Evolutionary conservation across 148 eudicot species (phyloP).

Genomic region (Rheum nobile): DNA sequence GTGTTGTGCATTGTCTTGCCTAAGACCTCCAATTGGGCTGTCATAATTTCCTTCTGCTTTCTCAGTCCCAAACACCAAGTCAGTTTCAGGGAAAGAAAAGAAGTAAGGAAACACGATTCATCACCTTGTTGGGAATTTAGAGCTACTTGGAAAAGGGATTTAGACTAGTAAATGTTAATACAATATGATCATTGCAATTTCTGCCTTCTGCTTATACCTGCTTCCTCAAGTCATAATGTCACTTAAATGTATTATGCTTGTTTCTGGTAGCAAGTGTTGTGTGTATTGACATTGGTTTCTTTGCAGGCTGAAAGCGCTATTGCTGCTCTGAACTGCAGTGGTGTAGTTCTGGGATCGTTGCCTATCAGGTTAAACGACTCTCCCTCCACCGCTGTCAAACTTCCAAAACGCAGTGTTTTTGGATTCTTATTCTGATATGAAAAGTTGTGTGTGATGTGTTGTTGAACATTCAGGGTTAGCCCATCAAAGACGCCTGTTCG

Average conservation of each 20-base stretch:
- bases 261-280: no score
- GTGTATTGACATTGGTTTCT: not conserved
- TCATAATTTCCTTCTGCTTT: not conserved
- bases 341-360: constrained; percentile 47
- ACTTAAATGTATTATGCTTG: no score
- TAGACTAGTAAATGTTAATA: no score
- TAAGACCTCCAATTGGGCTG: not conserved
- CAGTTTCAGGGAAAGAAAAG: no score
- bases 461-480: constrained; percentile 6
- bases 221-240: not conserved
- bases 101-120: no score
- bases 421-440: not conserved
- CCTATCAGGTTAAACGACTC: constrained; percentile 45
- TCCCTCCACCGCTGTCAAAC: not conserved
- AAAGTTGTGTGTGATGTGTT: not conserved
- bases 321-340: constrained; percentile 66
- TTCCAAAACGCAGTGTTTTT: not conserved
- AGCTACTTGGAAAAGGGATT: not conserved
- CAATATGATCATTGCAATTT: not conserved
- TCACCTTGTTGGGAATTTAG: no score
- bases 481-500: constrained; percentile 14
- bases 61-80: not conserved
- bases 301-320: constrained; percentile 81
- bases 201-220: not conserved
- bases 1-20: not conserved